Percentiles rank a stretch among this genome's conserved stretches.
phyloP scores from a whole-genome alignment of 148 eudicot species.

The Nepenthes gracilis region DNA sequence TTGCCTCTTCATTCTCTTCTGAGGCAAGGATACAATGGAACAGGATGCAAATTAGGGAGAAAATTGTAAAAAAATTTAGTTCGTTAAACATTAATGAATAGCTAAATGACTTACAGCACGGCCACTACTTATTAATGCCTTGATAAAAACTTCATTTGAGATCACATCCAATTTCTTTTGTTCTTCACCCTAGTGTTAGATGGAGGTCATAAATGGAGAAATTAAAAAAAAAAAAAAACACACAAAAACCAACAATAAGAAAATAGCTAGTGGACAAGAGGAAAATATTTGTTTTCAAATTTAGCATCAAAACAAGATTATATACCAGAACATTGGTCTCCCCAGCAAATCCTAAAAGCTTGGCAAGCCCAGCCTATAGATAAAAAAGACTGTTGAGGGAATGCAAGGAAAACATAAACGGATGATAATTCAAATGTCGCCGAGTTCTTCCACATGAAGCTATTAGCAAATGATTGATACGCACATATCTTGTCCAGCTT shows the following conservation, averaged over 20 bases:
- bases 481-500: no score
- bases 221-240: neutral
- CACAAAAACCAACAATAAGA: neutral
- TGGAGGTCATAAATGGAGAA: neutral
- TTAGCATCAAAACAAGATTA: neutral
- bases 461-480: no score
- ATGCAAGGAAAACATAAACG: no score
- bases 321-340: conserved; percentile 91
- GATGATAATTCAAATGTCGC: no score
- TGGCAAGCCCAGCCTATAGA: conserved; percentile 91
- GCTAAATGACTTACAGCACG: conserved; percentile 55
- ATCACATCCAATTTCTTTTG: conserved; percentile 96
- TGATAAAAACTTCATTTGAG: conserved; percentile 87
- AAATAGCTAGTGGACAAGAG: conserved; percentile 1
- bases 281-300: neutral
- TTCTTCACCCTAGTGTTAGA: conserved; percentile 66
- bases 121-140: conserved; percentile 90
- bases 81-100: neutral
- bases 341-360: conserved; percentile 95
- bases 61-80: neutral
- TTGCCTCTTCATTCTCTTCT: conserved; percentile 96
- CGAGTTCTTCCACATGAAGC: no score
- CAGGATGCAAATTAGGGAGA: conserved; percentile 9
- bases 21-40: conserved; percentile 89
- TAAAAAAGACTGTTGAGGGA: neutral